Evolutionary conservation across 805 yeast genomes (phyloP), one percentile per base, ranked within the genome.

Genomic region (Wickerhamiella australiensis): DNA sequence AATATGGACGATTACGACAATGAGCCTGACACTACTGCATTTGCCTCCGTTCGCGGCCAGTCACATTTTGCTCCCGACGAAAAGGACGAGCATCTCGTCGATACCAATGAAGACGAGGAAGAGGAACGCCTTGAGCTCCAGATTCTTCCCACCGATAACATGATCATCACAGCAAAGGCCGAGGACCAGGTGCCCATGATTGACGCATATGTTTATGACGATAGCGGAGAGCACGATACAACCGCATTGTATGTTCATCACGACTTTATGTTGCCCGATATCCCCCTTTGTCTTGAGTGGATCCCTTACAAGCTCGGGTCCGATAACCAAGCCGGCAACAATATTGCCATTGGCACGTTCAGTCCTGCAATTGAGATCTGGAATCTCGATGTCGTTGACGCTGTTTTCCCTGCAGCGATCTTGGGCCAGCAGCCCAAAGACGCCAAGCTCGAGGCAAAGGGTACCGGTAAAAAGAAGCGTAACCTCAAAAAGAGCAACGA

Each of bases 281-380:
- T 92, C 74, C 98, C 98, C 38, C 73, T 92, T 53, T 86, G 96
- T 64, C 88, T 88, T 29, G 98, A 92, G 66, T 90, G 97, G 97
- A 65, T 92, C 54, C 83, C 85, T 65, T 83, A 75, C 64, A 74
- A 71, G 53, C 90, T 94, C 27, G 68, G 68, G 12, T 26, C 46
- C 17, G 57, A 66, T 12, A 69, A 70, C 31, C 65, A 66, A 27
- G 68, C 79, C 26, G 96, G 94, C 9, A 92, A 87, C 66, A 87
- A 85, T 66, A 97, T 94, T 1, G 98, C 98, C 12, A 72, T 92
- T 56, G 97, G 97, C 62, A 85, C 97, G 1, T 90, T 92, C 64
- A 97, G 90, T 59, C 98, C 98, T 37, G 94, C 84, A 62, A 90
- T 92, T 65, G 98, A 92, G 68, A 76, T 92, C 53, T 92, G 97